Base-by-base conservation (phyloP, 139 green algal genomes). In the Bryopsis sp. region DNA sequence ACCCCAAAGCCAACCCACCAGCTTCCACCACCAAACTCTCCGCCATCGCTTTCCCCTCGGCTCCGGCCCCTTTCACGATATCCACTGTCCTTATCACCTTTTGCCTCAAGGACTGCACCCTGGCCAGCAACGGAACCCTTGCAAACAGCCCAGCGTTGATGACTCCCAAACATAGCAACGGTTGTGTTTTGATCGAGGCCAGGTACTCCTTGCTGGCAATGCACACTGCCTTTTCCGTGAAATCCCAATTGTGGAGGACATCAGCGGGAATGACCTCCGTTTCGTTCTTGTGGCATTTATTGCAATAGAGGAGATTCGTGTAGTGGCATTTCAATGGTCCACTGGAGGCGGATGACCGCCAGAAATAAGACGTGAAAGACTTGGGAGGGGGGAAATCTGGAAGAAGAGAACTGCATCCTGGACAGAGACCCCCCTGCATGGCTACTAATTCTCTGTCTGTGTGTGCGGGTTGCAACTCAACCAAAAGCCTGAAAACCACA, bases 191-290 rank as follows among this genome's bases (percentile, higher is more conserved):
- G 29, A 83, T 82, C 22, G 76, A 71, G 8, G 54, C 68, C 34
- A 87, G 72, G 59, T 82, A 87, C 15, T 80, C 75, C 6, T 71
- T 70, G 2, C 79, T 73, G 8, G 71, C 26, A 67, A 67, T 46
- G 64, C 50, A 82, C 19, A 87, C 81, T 2, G 57, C 67, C 3
- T 58, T 58, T 5, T 63, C 63, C 31, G 54, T 54, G 54, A 87
- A 87, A 62, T 85, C 80, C 81, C 81, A 87, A n/a, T 64, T 15
- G 31, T 80, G 74, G 34, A 87, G 68, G 29, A 84, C 79, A 0
- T 67, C 64, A 19, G 73, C 48, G 0, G 81, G 81, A 2, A 87
- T 22, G 1, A 75, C 47, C 1, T 72, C 66, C 5, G 39, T 70
- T 5, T 77, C 61, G 34, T 58, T 35, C 1, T 26, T 37, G 50